A percentile compares a stretch with the other conserved stretches of the same genome.
phyloP scores from a whole-genome alignment of 805 yeast species.

The Metschnikowia noctiluminum region DNA sequence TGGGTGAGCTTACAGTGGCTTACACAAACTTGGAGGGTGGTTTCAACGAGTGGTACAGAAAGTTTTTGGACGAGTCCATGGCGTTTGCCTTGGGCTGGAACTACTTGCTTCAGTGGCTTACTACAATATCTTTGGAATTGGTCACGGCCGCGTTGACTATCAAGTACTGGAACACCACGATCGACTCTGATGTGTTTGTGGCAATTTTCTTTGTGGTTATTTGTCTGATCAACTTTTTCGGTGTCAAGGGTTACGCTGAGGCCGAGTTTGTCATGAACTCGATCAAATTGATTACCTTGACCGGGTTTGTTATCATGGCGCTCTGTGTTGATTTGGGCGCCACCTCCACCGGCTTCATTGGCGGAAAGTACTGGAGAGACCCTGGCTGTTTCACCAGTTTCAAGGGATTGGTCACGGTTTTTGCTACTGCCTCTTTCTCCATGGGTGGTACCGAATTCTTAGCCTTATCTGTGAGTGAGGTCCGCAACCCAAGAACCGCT shows the following conservation, averaged over 20 bases:
- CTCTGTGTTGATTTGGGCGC: conserved; percentile 39
- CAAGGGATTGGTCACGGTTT: conserved; percentile 39
- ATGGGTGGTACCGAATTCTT: conserved; percentile 42
- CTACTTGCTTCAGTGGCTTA: conserved; percentile 31
- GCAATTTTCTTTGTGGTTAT: conserved; percentile 48
- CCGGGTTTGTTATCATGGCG: conserved; percentile 41
- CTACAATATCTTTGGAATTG: conserved; percentile 21
- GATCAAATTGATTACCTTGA: conserved; percentile 34
- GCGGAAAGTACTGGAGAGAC: conserved; percentile 41
- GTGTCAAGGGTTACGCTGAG: conserved; percentile 47
- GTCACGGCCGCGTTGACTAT: conserved; percentile 44
- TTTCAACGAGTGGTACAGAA: conserved; percentile 26
- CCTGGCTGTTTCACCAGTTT: conserved; percentile 38
- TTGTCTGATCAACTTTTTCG: conserved; percentile 42
- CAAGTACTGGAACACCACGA: conserved; percentile 49
- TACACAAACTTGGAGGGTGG: conserved; percentile 48
- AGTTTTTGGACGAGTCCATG: conserved; percentile 35
- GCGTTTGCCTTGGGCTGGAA: conserved; percentile 41
- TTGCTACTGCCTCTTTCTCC: conserved; percentile 40
- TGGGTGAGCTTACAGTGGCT: conserved; percentile 55
- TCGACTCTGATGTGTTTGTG: conserved; percentile 58
- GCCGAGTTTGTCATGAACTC: conserved; percentile 41
- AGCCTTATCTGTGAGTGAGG: conserved; percentile 38
- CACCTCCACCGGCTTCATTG: conserved; percentile 30
- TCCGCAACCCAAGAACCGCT: conserved; percentile 36